These are phyloP conservation scores for Rubia balearica DNA, from an alignment of 305 asterid genomes.

Conservation along the genomic window DNA sequence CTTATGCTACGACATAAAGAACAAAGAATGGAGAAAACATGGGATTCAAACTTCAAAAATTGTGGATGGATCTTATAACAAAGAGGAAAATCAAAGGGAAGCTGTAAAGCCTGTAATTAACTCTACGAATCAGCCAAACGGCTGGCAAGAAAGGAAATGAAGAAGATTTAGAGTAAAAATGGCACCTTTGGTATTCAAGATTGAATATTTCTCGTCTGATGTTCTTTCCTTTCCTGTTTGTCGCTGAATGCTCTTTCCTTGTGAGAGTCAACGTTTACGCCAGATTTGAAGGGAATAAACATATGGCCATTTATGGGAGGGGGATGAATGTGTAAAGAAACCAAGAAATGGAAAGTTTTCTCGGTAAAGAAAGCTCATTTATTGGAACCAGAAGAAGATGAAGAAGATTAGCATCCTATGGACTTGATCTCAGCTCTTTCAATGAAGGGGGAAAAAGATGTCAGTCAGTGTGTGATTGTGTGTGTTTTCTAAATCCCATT, in stretches of 20 bases:
- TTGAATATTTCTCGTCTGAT: background rate
- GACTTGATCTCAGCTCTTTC: background rate
- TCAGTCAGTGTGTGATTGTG: background rate
- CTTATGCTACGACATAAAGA: constrained; percentile 1
- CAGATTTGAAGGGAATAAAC: constrained; percentile 4
- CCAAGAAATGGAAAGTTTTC: background rate
- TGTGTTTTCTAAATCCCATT: constrained; percentile 1
- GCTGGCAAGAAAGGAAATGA: background rate
- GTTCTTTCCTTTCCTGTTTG: background rate
- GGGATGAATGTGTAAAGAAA: background rate
- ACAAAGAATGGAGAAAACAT: background rate
- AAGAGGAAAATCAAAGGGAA: background rate
- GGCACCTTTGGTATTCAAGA: constrained; percentile 9
- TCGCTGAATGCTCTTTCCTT: background rate
- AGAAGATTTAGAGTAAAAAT: background rate
- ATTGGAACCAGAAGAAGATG: background rate
- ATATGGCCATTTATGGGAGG: background rate
- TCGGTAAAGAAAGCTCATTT: constrained; percentile 1
- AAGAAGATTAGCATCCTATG: background rate
- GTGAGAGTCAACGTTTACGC: background rate
- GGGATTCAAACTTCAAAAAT: background rate
- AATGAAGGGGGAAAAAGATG: background rate
- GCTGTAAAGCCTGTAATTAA: background rate
- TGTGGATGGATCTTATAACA: background rate
- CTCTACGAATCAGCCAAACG: background rate